A percentile compares a stretch with the other conserved stretches of the same genome.
Evolutionary conservation across 2,329 filamentous ascomycete genomes (phyloP).

Genomic region (Pseudogymnoascus sp.): DNA sequence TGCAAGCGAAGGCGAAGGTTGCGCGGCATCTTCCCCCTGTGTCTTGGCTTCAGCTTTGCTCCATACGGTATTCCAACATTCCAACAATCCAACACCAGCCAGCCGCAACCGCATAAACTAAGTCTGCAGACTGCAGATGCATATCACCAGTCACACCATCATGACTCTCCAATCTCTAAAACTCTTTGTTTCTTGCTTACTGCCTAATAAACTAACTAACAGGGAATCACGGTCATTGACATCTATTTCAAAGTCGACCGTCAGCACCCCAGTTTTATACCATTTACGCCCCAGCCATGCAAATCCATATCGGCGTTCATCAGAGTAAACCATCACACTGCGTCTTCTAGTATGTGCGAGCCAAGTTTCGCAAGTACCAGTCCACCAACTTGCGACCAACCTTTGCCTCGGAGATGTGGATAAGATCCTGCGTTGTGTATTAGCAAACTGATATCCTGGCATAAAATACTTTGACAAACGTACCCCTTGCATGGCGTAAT

Average conservation of each 20-base stretch:
- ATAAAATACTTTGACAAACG: constrained; percentile 33
- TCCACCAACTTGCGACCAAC: constrained; percentile 94
- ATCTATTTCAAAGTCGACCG: constrained; percentile 7
- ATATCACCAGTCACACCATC: neutral
- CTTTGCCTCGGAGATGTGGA: constrained; percentile 98
- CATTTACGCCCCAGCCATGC: constrained; percentile 8
- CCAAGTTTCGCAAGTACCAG: constrained; percentile 97
- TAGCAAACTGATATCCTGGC: constrained; percentile 14
- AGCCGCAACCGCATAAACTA: neutral
- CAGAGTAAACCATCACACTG: constrained; percentile 2
- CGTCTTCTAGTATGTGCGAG: constrained; percentile 70
- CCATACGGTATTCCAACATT: neutral
- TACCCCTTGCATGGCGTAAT: constrained; percentile 93
- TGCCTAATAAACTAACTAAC: constrained; percentile 8
- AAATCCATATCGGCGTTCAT: constrained; percentile 8
- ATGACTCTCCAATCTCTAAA: neutral
- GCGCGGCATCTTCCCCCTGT: neutral
- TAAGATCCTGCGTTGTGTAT: constrained; percentile 60
- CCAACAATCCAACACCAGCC: neutral
- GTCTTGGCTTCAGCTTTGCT: constrained; percentile 6
- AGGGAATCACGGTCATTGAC: constrained; percentile 6
- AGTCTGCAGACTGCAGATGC: neutral
- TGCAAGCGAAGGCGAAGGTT: constrained; percentile 7
- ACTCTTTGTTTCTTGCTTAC: constrained; percentile 7
- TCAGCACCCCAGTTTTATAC: constrained; percentile 8